Evolutionary conservation across 345 rosid genomes (phyloP), one percentile per base, ranked within the genome.

Genomic region (Acer campestre): DNA sequence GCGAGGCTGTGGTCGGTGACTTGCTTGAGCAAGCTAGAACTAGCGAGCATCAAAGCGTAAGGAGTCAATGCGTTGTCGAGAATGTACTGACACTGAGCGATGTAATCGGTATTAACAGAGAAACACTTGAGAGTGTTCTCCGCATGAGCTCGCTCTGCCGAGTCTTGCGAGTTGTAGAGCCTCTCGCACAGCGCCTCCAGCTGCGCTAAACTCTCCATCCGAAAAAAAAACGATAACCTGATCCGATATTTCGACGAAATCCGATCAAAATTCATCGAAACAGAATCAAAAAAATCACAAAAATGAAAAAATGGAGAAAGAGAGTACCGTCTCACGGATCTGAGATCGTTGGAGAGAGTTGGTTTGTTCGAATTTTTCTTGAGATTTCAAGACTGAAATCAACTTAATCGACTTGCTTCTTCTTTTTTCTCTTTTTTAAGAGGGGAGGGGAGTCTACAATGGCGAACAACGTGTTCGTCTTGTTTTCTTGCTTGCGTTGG

Each of bases 151-250:
- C 99, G 78, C 80, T 97, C 99, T 11, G 87, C 94, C 0, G 94
- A 88, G 84, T 97, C 98, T 84, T 88, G 95, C n/a, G 99, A 94
- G 77, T 91, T 94, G 84, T 94, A 94, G 53, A 97, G 77, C 86
- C 92, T 93, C 90, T 97, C 99, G 35, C 99, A 97, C 85, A 97
- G 62, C 5, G 98, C 98, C 88, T 97, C 99, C 68, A 97, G 85
- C 75, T 93, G 99, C 58, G 98, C 98, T 85, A 97, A 85, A 86
- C 98, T 90, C 94, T 94, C 99, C 99, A 97, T 97, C 74, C 61
- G 23, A 6, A 20, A 56, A 11, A 49, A 49, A 11, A 49, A 12
- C 38, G 38, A 17, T n/a, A 56, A 59, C 22, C 63, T 2, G 20
- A 42, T 59, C 17, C 13, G 22, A 59, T 20, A n/a, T 22, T 20